Conservation (phyloP, 495 filamentous ascomycete species). For the Elasticomyces elasticus region DNA sequence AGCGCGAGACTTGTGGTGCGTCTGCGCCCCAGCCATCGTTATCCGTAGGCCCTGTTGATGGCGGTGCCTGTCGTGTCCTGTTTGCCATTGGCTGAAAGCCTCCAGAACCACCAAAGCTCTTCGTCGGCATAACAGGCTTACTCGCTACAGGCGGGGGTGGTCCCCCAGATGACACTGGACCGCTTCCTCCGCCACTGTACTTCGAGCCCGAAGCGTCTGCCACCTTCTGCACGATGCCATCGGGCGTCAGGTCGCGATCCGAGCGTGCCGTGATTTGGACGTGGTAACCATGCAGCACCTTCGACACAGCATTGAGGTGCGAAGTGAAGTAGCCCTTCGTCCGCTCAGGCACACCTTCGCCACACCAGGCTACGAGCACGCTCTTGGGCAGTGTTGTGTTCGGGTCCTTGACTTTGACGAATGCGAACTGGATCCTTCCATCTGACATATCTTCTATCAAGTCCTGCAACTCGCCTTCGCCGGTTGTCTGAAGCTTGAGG, state of each 20-base stretch:
- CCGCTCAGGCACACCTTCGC: constrained; percentile 93
- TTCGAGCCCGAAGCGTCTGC: constrained; percentile 92
- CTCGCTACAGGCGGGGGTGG: constrained; percentile 62
- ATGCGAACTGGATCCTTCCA: constrained; percentile 92
- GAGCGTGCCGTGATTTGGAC: constrained; percentile 93
- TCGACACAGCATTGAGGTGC: constrained; percentile 77
- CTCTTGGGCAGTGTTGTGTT: constrained; percentile 87
- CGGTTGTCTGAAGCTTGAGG: constrained; percentile 83
- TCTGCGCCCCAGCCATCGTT: constrained; percentile 92
- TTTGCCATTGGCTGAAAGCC: constrained; percentile 56
- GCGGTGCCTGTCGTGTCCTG: constrained; percentile 36
- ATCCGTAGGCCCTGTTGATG: constrained; percentile 44
- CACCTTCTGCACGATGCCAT: constrained; percentile 85
- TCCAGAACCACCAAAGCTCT: constrained; percentile 48
- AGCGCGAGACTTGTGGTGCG: constrained; percentile 78
- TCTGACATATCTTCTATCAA: constrained; percentile 97
- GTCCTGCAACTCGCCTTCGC: constrained; percentile 88
- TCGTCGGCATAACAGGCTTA: constrained; percentile 81
- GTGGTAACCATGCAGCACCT: constrained; percentile 91
- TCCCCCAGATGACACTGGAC: constrained; percentile 33
- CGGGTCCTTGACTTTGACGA: constrained; percentile 88
- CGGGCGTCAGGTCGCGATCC: constrained; percentile 74
- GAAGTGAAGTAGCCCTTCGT: constrained; percentile 98
- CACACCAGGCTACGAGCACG: constrained; percentile 93
- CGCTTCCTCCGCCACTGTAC: constrained; percentile 57